These are phyloP conservation scores for Plectosphaerella cucumerina DNA, from an alignment of 2,329 filamentous ascomycete genomes.

Conservation along the genomic window DNA sequence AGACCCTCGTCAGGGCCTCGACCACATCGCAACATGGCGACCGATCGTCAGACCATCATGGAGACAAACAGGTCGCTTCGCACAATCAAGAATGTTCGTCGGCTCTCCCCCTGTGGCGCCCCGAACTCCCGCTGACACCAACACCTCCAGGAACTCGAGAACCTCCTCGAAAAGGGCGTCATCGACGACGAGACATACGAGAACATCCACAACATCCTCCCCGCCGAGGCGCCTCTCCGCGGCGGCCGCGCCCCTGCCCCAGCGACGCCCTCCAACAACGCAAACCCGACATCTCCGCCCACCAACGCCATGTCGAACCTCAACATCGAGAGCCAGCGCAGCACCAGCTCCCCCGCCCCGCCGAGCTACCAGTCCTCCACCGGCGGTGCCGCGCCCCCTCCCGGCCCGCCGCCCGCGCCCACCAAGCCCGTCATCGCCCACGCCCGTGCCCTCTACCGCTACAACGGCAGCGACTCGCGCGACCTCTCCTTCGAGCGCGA, in stretches of 20 bases:
- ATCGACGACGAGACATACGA: constrained; percentile 74
- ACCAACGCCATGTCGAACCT: constrained; percentile 39
- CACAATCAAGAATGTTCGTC: constrained; percentile 75
- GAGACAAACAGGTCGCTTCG: constrained; percentile 81
- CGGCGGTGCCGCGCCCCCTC: constrained; percentile 17
- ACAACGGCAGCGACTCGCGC: constrained; percentile 72
- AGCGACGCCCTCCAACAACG: constrained; percentile 23
- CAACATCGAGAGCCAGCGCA: constrained; percentile 20
- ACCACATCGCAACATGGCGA: not conserved
- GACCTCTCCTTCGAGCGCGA: constrained; percentile 79
- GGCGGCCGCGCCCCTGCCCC: constrained; percentile 34
- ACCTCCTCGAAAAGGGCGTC: constrained; percentile 76
- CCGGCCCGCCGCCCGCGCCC: constrained; percentile 23
- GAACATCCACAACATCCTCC: constrained; percentile 69
- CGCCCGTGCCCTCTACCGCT: constrained; percentile 79
- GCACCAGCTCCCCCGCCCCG: constrained; percentile 33
- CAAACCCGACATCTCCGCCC: constrained; percentile 22
- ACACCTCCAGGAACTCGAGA: constrained; percentile 77
- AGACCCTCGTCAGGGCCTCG: not conserved
- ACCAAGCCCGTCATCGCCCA: constrained; percentile 61
- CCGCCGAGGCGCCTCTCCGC: constrained; percentile 61
- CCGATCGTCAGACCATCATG: constrained; percentile 55
- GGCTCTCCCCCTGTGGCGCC: not conserved
- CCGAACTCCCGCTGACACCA: not conserved
- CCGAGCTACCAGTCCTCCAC: constrained; percentile 47